A percentile compares a stretch with the other conserved stretches of the same genome.
These are phyloP conservation scores for Linnemannia hyalina DNA, from an alignment of 192 early-diverging fungal species.

Conservation along the genomic window DNA sequence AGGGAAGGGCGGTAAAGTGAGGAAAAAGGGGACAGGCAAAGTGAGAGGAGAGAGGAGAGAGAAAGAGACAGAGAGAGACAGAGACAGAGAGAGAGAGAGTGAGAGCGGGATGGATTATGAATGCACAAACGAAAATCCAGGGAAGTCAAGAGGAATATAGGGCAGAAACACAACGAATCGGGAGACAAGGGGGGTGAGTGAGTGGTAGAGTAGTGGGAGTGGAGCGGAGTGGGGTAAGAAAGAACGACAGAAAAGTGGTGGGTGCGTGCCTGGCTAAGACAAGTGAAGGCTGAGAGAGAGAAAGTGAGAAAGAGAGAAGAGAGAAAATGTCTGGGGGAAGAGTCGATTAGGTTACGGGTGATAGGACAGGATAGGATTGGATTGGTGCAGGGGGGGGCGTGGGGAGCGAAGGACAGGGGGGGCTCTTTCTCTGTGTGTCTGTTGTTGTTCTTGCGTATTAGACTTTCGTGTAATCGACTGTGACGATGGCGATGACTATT, in stretches of 20 bases:
- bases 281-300: no score
- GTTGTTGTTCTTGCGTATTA: no score
- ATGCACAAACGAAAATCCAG: neutral
- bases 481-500: no score
- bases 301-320: no score
- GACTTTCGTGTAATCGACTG: no score
- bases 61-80: neutral
- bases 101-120: neutral
- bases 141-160: neutral
- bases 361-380: no score
- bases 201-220: neutral
- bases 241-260: neutral
- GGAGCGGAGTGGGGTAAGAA: neutral
- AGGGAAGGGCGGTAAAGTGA: neutral
- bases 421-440: no score
- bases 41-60: neutral
- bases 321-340: neutral
- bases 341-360: no score
- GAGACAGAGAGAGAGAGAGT: neutral
- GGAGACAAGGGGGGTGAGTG: neutral
- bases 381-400: no score
- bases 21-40: neutral
- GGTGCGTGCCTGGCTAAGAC: slow-evolving; percentile 1
- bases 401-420: no score
- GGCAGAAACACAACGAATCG: neutral